These are phyloP conservation scores for Curvularia spicifera DNA, from an alignment of 2,329 filamentous ascomycete species.

Conservation along the genomic window DNA sequence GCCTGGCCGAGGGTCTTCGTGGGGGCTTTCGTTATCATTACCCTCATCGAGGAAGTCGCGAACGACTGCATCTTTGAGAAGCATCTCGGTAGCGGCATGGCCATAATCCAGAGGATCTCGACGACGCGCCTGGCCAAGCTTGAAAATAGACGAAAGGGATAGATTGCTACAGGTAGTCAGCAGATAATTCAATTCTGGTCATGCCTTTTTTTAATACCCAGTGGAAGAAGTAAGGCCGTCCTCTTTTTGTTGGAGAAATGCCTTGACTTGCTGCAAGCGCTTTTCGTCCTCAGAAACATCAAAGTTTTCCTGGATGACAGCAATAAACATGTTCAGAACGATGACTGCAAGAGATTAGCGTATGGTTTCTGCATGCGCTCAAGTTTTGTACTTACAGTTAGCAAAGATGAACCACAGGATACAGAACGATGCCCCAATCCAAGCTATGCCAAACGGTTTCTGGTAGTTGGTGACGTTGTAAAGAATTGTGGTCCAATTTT, in stretches of 20 bases:
- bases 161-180: slow-evolving; percentile 62
- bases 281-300: slow-evolving; percentile 99
- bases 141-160: slow-evolving; percentile 70
- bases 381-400: slow-evolving; percentile 62
- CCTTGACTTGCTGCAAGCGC: slow-evolving; percentile 92
- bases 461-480: slow-evolving; percentile 80
- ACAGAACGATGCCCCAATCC: slow-evolving; percentile 90
- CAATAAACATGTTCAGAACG: slow-evolving; percentile 99
- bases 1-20: slow-evolving; percentile 41
- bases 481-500: slow-evolving; percentile 90
- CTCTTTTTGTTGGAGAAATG: slow-evolving; percentile 91
- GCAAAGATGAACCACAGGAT: slow-evolving; percentile 95
- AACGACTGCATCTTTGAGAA: slow-evolving; percentile 94
- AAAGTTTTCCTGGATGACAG: slow-evolving; percentile 99
- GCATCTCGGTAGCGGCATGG: slow-evolving; percentile 90
- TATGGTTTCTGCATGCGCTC: not conserved
- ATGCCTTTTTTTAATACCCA: slow-evolving; percentile 50
- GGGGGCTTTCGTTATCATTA: slow-evolving; percentile 47
- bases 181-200: not conserved
- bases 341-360: slow-evolving; percentile 63
- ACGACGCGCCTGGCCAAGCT: slow-evolving; percentile 65
- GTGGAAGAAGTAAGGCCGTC: slow-evolving; percentile 68
- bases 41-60: slow-evolving; percentile 88
- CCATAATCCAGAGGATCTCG: slow-evolving; percentile 91
- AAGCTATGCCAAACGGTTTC: slow-evolving; percentile 71